phyloP scores from a whole-genome alignment of 106 monocot genomes.

The Xerophyta viscosa region DNA sequence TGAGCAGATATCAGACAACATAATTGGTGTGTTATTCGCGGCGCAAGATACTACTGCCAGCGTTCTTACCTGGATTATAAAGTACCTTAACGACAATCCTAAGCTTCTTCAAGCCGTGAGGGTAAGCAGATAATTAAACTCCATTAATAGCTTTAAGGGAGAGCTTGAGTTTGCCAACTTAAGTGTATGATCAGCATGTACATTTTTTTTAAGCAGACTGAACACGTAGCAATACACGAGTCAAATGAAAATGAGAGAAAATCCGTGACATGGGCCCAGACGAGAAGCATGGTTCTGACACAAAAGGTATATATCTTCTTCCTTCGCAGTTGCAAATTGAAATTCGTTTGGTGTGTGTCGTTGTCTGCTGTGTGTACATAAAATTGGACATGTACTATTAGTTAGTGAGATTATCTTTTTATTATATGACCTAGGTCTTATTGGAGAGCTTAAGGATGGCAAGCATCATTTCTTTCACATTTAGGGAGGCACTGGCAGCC shows the following conservation, averaged over 20 bases:
- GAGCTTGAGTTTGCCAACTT: too few species aligned
- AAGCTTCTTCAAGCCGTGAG: slow-evolving; percentile 60
- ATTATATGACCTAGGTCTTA: slow-evolving; percentile 44
- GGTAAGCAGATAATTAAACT: slow-evolving; percentile 19
- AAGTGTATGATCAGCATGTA: too few species aligned
- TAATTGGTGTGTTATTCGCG: slow-evolving; percentile 79
- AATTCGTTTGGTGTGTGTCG: not conserved
- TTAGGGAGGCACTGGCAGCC: slow-evolving; percentile 81
- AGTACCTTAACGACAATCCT: slow-evolving; percentile 66
- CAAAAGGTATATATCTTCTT: slow-evolving; percentile 63
- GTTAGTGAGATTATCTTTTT: not conserved
- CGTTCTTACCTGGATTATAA: slow-evolving; percentile 77
- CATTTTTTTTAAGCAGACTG: slow-evolving; percentile 27
- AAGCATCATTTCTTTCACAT: slow-evolving; percentile 89
- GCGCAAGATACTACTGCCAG: slow-evolving; percentile 93
- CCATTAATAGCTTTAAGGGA: too few species aligned
- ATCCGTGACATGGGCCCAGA: slow-evolving; percentile 71
- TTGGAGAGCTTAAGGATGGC: slow-evolving; percentile 91
- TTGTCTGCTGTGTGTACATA: not conserved
- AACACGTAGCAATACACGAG: slow-evolving; percentile 52
- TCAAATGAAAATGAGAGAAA: slow-evolving; percentile 31
- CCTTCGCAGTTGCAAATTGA: not conserved
- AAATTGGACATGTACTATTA: too few species aligned
- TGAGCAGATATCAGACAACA: slow-evolving; percentile 79
- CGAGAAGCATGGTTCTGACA: slow-evolving; percentile 64